Conservation (phyloP, 805 yeast genomes). For the Candida taoyuanica region DNA sequence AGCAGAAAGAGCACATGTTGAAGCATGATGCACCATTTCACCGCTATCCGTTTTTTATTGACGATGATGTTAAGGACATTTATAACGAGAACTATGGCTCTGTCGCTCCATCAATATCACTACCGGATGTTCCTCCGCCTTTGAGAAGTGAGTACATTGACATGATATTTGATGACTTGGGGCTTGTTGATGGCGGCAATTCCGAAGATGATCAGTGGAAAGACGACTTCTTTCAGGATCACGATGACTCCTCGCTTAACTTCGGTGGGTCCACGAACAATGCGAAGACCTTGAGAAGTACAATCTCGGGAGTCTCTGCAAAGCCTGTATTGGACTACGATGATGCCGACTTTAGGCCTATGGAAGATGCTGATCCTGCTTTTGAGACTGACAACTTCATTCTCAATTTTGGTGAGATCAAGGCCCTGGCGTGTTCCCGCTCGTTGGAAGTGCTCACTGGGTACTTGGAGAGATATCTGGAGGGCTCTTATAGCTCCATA, state of each 20-base stretch:
- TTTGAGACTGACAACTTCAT: constrained; percentile 53
- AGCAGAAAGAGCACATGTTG: constrained; percentile 63
- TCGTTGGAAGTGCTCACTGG: constrained; percentile 36
- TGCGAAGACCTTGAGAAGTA: constrained; percentile 5
- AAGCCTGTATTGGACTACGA: constrained; percentile 15
- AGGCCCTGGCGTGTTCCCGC: constrained; percentile 42
- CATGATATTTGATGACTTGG: constrained; percentile 20
- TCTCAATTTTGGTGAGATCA: constrained; percentile 48
- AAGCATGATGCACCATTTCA: constrained; percentile 81
- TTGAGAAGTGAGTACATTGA: constrained; percentile 46
- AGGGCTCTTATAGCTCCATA: constrained; percentile 40
- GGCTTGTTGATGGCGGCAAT: constrained; percentile 8
- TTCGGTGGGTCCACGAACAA: background rate
- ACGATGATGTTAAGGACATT: constrained; percentile 41
- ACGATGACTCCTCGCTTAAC: constrained; percentile 8
- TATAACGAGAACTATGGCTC: constrained; percentile 49
- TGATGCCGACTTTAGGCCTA: constrained; percentile 20
- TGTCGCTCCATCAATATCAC: constrained; percentile 53
- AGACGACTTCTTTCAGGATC: constrained; percentile 18
- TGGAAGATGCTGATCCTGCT: constrained; percentile 31
- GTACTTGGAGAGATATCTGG: constrained; percentile 32
- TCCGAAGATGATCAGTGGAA: constrained; percentile 1
- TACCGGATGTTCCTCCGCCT: constrained; percentile 64
- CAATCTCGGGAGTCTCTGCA: constrained; percentile 18
- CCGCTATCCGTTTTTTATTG: constrained; percentile 67